phyloP scores from a whole-genome alignment of 1,284 basidiomycete genomes.

The Naganishia sp. region DNA sequence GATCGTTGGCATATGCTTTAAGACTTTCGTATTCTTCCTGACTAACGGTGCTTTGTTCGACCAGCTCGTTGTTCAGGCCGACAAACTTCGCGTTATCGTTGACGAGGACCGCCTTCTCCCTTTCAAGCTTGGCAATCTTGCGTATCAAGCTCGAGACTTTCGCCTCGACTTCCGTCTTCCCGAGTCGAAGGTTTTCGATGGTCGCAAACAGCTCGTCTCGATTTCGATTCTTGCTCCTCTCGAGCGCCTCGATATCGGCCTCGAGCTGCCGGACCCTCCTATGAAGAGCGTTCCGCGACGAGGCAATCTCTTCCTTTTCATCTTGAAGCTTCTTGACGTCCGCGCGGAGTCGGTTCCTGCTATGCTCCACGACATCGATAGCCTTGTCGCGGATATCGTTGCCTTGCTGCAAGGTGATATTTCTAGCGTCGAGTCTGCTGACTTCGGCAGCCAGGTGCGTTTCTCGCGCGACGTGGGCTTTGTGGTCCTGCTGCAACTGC shows the following conservation, averaged over 20 bases:
- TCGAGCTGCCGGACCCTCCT: background rate
- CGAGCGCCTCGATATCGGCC: background rate
- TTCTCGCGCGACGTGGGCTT: background rate
- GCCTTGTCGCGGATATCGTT: background rate
- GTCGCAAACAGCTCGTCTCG: background rate
- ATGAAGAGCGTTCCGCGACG: background rate
- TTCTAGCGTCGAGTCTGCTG: background rate
- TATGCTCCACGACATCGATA: background rate
- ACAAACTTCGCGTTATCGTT: background rate
- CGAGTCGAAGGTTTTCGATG: background rate
- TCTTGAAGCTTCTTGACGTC: background rate
- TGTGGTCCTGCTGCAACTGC: background rate
- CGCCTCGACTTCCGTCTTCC: background rate
- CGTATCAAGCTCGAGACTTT: background rate
- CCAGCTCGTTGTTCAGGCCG: background rate
- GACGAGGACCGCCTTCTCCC: background rate
- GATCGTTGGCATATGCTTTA: background rate
- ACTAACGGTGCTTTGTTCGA: background rate
- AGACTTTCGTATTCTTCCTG: background rate
- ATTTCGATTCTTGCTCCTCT: background rate
- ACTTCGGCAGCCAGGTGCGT: background rate
- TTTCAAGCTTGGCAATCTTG: constrained; percentile 1
- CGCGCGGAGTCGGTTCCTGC: background rate
- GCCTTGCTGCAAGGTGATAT: background rate
- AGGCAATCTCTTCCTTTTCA: background rate